Evolutionary conservation across 2,329 filamentous ascomycete species (phyloP), one percentile per base, ranked within the genome.

Genomic region (Penicillium vulpinum): DNA sequence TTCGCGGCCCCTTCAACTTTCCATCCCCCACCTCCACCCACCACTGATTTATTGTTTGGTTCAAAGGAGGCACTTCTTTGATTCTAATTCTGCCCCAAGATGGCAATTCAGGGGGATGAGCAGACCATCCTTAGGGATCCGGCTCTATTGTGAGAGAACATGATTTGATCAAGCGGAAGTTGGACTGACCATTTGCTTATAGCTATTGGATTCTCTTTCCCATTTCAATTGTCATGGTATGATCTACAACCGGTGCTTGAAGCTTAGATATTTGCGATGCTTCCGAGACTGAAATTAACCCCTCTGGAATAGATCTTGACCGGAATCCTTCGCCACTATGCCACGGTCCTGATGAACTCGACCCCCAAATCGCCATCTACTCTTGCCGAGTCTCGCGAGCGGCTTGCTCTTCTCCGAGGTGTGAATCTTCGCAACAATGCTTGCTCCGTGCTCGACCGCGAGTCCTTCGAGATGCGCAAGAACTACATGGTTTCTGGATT

Each of bases 181-280:
- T 29, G 28, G 44, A 51, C 66, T 67, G 48, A 66, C 54, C 18
- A 53, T 31, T 38, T 26, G 46, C 41, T 18, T 51, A 64, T 64
- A 99, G 94, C 80, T 97, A 97, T 83, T 99, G 94, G 94, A 99
- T 99, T 77, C 83, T 99, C 59, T 88, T 97, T 62, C 94, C 94
- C 61, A 99, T 99, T 75, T 96, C 93, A 45, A 83, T 96, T 68
- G 94, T 99, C 73, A 99, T 99, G 95, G 88, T 90, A 80, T 45
- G 57, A 11, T 45, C 43, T 29, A 16, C 9, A 2, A 3, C 5
- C 1, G 16, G n/a, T 4, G 16, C 36, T 21, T 28, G 13, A 13
- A 41, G 11, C 21, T 31, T 6, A 28, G 49, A 26, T 10, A 11
- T 8, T 9, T 8, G 6, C 16, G n/a, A 45, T 51, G 8, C 24